Conservation (phyloP, 345 rosid species). For the Abelmoschus esculentus region DNA sequence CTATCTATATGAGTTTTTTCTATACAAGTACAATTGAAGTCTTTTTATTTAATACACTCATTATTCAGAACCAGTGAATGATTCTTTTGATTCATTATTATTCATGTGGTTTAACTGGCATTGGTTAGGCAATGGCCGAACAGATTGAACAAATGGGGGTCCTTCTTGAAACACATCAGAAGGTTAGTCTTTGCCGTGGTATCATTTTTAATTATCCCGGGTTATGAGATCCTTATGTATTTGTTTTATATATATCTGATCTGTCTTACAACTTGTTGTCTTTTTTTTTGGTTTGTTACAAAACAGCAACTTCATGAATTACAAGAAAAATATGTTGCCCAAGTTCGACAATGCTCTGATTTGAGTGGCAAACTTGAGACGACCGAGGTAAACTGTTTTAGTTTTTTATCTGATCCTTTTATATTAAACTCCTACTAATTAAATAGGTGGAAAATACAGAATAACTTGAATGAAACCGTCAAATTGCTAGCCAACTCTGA, state of each 20-base stretch:
- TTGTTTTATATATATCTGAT: background rate
- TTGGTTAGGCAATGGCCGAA: conserved; percentile 74
- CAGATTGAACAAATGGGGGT: conserved; percentile 85
- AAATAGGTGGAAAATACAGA: conserved; percentile 32
- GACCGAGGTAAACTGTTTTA: conserved; percentile 51
- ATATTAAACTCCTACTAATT: background rate
- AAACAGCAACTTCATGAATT: conserved; percentile 76
- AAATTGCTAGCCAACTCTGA: conserved; percentile 52
- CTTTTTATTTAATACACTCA: background rate
- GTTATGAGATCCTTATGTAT: background rate
- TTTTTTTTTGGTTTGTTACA: conserved; percentile 1
- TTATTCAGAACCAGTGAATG: background rate
- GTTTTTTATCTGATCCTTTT: background rate
- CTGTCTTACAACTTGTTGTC: background rate
- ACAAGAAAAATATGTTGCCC: conserved; percentile 58
- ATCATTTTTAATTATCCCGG: background rate
- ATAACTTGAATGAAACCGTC: conserved; percentile 53
- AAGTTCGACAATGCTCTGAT: conserved; percentile 63
- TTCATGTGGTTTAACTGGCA: conserved; percentile 3
- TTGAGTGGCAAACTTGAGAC: conserved; percentile 60
- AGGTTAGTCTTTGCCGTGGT: conserved; percentile 41
- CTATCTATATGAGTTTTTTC: background rate
- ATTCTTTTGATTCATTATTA: background rate
- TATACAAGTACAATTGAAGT: background rate
- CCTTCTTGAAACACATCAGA: conserved; percentile 60